A percentile compares a stretch with the other conserved stretches of the same genome.
Conservation (phyloP, 805 yeast genomes). For the Myxozyma geophila region DNA sequence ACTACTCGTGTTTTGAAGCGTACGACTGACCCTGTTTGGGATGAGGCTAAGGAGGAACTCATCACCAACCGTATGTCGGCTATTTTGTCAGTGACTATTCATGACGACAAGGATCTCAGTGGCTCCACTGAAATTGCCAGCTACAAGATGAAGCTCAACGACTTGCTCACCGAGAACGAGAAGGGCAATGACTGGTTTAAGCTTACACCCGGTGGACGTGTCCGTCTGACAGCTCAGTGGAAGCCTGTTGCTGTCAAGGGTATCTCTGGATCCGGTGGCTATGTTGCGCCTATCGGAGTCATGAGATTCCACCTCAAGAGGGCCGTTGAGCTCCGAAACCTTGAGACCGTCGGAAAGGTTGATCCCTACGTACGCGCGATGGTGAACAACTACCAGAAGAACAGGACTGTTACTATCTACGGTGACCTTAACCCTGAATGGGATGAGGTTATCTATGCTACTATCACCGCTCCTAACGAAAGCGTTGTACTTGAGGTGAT, state of each 20-base stretch:
- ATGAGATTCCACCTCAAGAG: slow-evolving; percentile 69
- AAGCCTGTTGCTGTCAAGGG: slow-evolving; percentile 75
- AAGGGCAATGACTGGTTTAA: slow-evolving; percentile 81
- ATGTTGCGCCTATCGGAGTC: slow-evolving; percentile 94
- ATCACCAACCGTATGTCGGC: slow-evolving; percentile 72
- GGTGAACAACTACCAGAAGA: slow-evolving; percentile 74
- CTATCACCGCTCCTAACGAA: slow-evolving; percentile 83
- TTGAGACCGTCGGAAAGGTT: slow-evolving; percentile 86
- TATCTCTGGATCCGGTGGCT: slow-evolving; percentile 74
- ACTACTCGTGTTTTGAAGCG: slow-evolving; percentile 65
- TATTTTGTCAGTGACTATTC: slow-evolving; percentile 68
- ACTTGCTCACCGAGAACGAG: slow-evolving; percentile 75
- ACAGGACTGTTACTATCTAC: slow-evolving; percentile 72
- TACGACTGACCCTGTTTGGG: slow-evolving; percentile 70
- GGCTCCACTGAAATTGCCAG: slow-evolving; percentile 64
- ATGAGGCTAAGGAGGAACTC: slow-evolving; percentile 64
- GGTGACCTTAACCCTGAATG: slow-evolving; percentile 79
- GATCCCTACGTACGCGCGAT: slow-evolving; percentile 89
- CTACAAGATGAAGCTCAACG: slow-evolving; percentile 56
- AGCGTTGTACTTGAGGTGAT: slow-evolving; percentile 82
- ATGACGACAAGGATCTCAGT: slow-evolving; percentile 61
- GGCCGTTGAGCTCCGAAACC: slow-evolving; percentile 77
- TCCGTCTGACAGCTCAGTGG: slow-evolving; percentile 74
- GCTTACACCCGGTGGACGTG: slow-evolving; percentile 72
- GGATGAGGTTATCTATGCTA: slow-evolving; percentile 80